Conservation (phyloP, 345 rosid species). For the Eucalyptus cloeziana region DNA sequence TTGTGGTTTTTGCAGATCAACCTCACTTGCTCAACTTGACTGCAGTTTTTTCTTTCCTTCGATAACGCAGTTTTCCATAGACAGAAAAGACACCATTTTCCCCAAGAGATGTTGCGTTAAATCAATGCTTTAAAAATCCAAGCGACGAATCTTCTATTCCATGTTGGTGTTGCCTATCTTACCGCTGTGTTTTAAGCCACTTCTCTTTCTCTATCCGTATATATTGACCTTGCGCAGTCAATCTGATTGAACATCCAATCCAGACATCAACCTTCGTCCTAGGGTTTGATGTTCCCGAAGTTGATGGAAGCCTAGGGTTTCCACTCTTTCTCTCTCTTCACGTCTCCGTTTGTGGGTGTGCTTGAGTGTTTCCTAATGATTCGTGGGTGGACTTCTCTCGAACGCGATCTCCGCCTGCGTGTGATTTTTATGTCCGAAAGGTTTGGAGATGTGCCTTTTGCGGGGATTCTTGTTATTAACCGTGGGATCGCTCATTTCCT, state of each 20-base stretch:
- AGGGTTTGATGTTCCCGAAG: background rate
- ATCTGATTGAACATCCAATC: background rate
- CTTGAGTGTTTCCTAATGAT: background rate
- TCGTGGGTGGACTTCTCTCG: background rate
- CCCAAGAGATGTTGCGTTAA: background rate
- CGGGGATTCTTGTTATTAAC: constrained; percentile 7
- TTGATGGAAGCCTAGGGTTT: background rate
- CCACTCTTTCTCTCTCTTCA: background rate
- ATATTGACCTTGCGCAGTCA: background rate
- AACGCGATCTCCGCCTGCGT: background rate
- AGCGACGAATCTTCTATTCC: background rate
- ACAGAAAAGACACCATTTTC: background rate
- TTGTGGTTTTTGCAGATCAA: background rate
- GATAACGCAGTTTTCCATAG: background rate
- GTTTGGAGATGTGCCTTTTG: background rate
- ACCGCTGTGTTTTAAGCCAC: background rate
- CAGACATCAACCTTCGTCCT: background rate
- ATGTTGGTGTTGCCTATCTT: background rate
- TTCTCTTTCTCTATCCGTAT: background rate
- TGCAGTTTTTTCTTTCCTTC: background rate
- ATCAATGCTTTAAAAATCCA: background rate
- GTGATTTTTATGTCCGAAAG: background rate
- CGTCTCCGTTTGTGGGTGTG: background rate
- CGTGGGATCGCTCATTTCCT: constrained; percentile 11
- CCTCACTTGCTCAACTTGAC: background rate